Evolutionary conservation across 2,329 filamentous ascomycete genomes (phyloP), one percentile per base, ranked within the genome.

Genomic region (Amphichorda felina): DNA sequence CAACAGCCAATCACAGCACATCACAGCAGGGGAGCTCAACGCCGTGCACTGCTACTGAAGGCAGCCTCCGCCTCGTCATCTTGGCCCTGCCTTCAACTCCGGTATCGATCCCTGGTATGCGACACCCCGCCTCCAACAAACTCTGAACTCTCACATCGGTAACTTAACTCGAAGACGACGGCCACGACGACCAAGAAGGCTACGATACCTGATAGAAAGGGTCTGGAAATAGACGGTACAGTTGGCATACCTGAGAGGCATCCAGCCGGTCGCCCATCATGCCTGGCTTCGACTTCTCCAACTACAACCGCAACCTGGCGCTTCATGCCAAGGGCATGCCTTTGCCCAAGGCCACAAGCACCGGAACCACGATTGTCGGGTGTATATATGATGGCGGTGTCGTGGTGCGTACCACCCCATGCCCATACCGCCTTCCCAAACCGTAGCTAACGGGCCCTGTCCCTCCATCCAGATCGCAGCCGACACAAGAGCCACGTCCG

Each of bases 221-320:
- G 21, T 6, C 21, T 6, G 10, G 6, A 24, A 6, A 24, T 24
- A 24, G 21, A 24, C 21, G 21, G 21, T 10, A 24, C 21, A 24
- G 21, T 24, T 24, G 6, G 21, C 10, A 10, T 10, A 24, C 6
- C 21, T 24, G 6, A 24, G 21, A 6, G 21, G 21, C 6, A 24
- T 24, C 15, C 17, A 8, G 35, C 41, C 35, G 34, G 41, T 30
- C 31, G 37, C 36, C 41, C 64, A 79, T 55, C 52, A 98, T 98
- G 91, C 80, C 84, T 52, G 88, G 88, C 67, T 94, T 95, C 74
- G 88, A 96, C 69, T 98, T 98, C 74, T 93, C 87, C 62, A 98
- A 98, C 74, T 91, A 96, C 77, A 94, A 94, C 75, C 86, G 91
- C 70, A 98, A 98, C 76, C 78, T 82, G 59, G 89, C 89, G 45